Percentiles rank a stretch among this genome's conserved stretches.
Evolutionary conservation across 768 basidiomycete species (phyloP).

Genomic region (Brasilioporus rufonigricans): DNA sequence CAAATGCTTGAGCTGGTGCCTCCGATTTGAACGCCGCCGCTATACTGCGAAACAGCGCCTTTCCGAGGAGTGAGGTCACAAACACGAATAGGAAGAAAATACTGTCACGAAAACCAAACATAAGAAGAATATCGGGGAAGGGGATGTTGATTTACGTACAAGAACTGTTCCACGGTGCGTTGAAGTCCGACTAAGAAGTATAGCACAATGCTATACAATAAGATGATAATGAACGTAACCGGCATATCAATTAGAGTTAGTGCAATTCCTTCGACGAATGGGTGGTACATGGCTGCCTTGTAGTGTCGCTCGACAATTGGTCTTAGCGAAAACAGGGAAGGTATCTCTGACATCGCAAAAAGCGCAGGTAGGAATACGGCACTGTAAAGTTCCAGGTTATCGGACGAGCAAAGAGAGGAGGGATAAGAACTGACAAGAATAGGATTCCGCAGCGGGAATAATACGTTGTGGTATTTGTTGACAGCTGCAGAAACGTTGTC

Average conservation of each 20-base stretch:
- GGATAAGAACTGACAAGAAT: conserved; percentile 58
- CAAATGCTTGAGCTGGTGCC: conserved; percentile 61
- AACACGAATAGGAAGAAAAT: conserved; percentile 59
- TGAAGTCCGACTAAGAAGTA: conserved; percentile 66
- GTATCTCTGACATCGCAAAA: conserved; percentile 58
- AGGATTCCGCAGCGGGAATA: conserved; percentile 77
- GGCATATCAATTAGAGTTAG: conserved; percentile 48
- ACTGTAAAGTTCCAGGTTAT: conserved; percentile 29
- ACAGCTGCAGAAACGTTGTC: conserved; percentile 44
- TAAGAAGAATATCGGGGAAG: conserved; percentile 1
- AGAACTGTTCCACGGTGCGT: conserved; percentile 55
- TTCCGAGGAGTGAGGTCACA: conserved; percentile 61
- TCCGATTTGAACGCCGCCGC: conserved; percentile 58
- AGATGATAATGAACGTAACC: conserved; percentile 36
- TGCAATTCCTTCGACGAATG: conserved; percentile 46
- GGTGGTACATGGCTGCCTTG: conserved; percentile 49
- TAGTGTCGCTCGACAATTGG: conserved; percentile 44
- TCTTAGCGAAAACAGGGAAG: conserved; percentile 44
- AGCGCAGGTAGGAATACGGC: conserved; percentile 59
- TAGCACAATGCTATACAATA: conserved; percentile 40
- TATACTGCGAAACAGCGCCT: conserved; percentile 70
- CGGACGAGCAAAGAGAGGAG: neutral
- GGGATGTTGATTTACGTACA: conserved; percentile 44
- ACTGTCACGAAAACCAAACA: conserved; percentile 39
- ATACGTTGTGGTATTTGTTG: conserved; percentile 33